Percentiles rank a stretch among this genome's conserved stretches.
Evolutionary conservation across 106 monocot species (phyloP).

Genomic region (Chionographis japonica): DNA sequence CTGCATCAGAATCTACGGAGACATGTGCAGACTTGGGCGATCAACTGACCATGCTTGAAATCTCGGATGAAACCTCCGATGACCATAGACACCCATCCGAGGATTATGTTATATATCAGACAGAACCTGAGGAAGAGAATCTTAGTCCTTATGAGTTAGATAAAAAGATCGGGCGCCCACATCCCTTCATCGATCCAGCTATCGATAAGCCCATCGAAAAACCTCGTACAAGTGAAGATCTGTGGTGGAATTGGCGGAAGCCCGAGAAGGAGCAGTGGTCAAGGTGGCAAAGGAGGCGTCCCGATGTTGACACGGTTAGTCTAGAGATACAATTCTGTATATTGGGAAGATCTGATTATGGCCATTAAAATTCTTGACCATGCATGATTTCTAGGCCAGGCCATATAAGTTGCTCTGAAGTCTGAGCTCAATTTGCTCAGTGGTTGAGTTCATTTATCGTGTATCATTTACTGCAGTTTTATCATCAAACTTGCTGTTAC

Average conservation of each 20-base stretch:
- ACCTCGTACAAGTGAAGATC: conserved; percentile 68
- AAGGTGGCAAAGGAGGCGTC: conserved; percentile 93
- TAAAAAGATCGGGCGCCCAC: conserved; percentile 72
- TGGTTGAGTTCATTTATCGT: too few species aligned
- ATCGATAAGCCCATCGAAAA: conserved; percentile 58
- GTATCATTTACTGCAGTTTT: too few species aligned
- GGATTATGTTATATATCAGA: conserved; percentile 82
- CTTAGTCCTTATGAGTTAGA: conserved; percentile 66
- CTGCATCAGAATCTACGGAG: conserved; percentile 27
- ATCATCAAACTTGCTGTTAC: neutral
- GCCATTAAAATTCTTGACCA: neutral
- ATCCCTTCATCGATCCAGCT: conserved; percentile 81
- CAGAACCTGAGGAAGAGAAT: conserved; percentile 48
- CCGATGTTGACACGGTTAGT: conserved; percentile 93
- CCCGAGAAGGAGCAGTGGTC: conserved; percentile 93
- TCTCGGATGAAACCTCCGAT: conserved; percentile 38
- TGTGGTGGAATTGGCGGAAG: conserved; percentile 99
- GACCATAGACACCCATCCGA: conserved; percentile 40
- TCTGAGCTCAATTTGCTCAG: too few species aligned
- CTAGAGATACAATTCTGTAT: neutral
- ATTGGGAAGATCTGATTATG: neutral
- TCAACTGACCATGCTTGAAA: conserved; percentile 17
- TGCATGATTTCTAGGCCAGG: neutral
- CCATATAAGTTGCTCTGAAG: neutral
- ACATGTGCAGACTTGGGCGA: conserved; percentile 8